Conservation (phyloP, 2,329 filamentous ascomycete species). For the Lizonia empirigonia region DNA sequence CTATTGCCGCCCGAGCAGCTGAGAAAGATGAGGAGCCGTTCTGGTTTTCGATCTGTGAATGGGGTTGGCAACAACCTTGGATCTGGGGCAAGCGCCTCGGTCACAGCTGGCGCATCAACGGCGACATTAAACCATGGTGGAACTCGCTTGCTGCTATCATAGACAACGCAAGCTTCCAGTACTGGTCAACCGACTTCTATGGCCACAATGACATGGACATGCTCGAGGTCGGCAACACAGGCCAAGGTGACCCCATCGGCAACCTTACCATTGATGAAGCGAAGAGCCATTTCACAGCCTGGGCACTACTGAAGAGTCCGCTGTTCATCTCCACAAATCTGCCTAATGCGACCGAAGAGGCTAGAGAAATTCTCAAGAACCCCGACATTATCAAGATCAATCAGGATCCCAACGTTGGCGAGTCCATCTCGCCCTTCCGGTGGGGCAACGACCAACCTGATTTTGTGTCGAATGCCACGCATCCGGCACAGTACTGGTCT, state of each 20-base stretch:
- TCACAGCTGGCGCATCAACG: constrained; percentile 35
- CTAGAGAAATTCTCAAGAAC: constrained; percentile 48
- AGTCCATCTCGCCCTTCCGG: constrained; percentile 44
- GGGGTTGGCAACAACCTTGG: constrained; percentile 32
- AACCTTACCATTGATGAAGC: constrained; percentile 38
- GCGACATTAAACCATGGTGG: constrained; percentile 33
- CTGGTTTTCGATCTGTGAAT: constrained; percentile 38
- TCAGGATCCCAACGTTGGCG: constrained; percentile 50
- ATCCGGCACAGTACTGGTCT: constrained; percentile 28
- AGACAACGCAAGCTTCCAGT: constrained; percentile 28
- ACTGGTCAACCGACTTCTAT: constrained; percentile 43
- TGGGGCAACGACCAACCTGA: constrained; percentile 56
- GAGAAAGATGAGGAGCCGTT: constrained; percentile 32
- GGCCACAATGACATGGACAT: constrained; percentile 50
- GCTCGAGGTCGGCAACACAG: constrained; percentile 44
- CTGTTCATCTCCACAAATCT: constrained; percentile 50
- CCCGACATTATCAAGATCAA: constrained; percentile 50
- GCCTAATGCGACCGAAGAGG: constrained; percentile 44
- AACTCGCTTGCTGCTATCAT: constrained; percentile 29
- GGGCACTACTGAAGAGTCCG: constrained; percentile 50
- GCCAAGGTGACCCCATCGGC: constrained; percentile 32
- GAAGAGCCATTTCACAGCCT: constrained; percentile 45
- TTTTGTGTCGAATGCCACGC: constrained; percentile 52
- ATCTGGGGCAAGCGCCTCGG: constrained; percentile 36
- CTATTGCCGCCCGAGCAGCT: constrained; percentile 43